Evolutionary conservation across 108 stramenopile species (phyloP), one percentile per base, ranked within the genome.

Genomic region (Cyclostephanos invisitatus): DNA sequence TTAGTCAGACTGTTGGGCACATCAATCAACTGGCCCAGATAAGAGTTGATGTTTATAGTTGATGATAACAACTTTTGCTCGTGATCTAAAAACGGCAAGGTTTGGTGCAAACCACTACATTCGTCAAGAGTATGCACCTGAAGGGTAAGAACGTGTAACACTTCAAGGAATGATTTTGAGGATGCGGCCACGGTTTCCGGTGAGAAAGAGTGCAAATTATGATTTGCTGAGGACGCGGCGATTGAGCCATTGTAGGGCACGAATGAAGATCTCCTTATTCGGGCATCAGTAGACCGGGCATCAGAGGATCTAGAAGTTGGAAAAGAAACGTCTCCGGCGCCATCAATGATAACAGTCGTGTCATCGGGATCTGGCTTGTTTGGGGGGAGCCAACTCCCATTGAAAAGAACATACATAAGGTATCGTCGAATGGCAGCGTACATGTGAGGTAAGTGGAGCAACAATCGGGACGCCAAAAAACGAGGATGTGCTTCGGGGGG

Each of bases 81-180:
- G n/a, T 88, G 86, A 47, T 94, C 93, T 20, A 94, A 68, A 75
- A 86, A 86, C 2, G 91, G 78, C 58, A 89, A 82, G 29, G 66
- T 38, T 28, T 81, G 59, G 76, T 94, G 87, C 42, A 94, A 77
- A 50, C 74, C 84, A 28, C 89, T 86, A 68, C 91, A 92, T 68
- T 94, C 88, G 71, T 94, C 90, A 21, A 95, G 85, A 9, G 91
- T 92, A 67, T 96, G 92, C 27, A 90, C 86, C 78, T 96, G 95
- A 5, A 96, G 86, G 17, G 95, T 96, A 40, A 92, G 61, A 36
- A 96, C 80, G 49, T 96, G 95, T 29, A 96, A 74, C 9, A 92
- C 88, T 72, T 96, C 95, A 18, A 96, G 80, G 67, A 91, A 92
- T 7, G 92, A 93, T 29, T 92, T 89, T 25, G 92, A 87, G 0